Evolutionary conservation across 495 filamentous ascomycete genomes (phyloP), one percentile per base, ranked within the genome.

Genomic region (Trypethelium eluteriae): DNA sequence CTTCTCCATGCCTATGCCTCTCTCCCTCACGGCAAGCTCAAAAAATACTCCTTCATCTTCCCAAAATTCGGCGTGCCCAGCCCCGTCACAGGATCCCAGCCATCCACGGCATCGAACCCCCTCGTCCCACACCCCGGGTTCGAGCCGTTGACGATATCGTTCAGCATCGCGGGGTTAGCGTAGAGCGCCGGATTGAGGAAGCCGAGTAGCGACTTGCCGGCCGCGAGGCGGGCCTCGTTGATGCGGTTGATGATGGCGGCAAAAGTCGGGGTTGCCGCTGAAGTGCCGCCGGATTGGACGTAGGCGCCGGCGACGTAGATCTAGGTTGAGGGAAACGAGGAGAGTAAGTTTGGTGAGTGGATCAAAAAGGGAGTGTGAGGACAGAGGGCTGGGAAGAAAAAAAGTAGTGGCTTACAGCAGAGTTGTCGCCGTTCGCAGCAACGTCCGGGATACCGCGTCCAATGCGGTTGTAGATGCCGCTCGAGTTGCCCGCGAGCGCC

Each of bases 401-500:
- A 25, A 25, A 25, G 25, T 25, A 25, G 25, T 25, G 25, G 25
- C 25, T 25, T 25, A 41, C 44, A 16, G 62, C 50, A 32, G 57
- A 50, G 32, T 74, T 69, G 38, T 56, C 66, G 14, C 72, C 72
- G 39, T 69, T 79, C 35, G 86, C 86, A 4, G 83, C 74, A 25
- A 91, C 81, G 63, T 91, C 88, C 0, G 88, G 88, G 65, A 83
- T 86, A 5, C 80, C 88, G 38, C 88, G 81, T 0, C 85, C 86
- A 6, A 79, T 78, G 7, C 81, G 79, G 68, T 86, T 80, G 63
- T 79, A 83, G 4, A 76, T 73, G 39, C 81, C 80, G 18, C 39
- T 62, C n/a, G 12, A 59, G 36, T 72, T 75, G 46, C 75, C 80
- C 10, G 18, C 6, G 9, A 70, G 68, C 32, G 10, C 18, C 7